A percentile compares a stretch with the other conserved stretches of the same genome.
Conservation (phyloP, 2,329 filamentous ascomycete species). For the Ophiostoma novo-ulmi region DNA sequence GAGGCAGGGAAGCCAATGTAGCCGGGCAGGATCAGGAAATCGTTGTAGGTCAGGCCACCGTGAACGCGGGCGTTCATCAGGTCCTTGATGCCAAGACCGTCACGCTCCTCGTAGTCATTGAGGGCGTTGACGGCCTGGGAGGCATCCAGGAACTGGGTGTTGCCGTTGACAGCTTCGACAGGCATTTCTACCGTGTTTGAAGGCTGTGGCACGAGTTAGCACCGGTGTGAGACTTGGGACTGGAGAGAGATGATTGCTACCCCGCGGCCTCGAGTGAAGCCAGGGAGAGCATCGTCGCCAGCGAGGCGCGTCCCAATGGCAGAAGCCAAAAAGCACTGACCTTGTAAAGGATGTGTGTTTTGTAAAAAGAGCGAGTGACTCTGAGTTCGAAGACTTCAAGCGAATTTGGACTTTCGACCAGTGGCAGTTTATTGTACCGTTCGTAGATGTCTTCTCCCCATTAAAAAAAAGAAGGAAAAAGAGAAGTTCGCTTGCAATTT, state of each 20-base stretch:
- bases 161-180: conserved; percentile 49
- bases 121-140: conserved; percentile 73
- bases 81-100: conserved; percentile 82
- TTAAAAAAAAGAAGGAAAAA: conserved; percentile 31
- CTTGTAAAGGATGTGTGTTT: conserved; percentile 11
- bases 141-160: conserved; percentile 63
- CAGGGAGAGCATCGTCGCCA: conserved; percentile 15
- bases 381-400: conserved; percentile 29
- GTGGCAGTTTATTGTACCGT: conserved; percentile 29
- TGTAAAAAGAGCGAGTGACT: conserved; percentile 2
- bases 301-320: neutral
- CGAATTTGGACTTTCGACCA: conserved; percentile 29
- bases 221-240: neutral
- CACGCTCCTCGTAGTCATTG: conserved; percentile 70
- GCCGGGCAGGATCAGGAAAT: conserved; percentile 93
- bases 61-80: conserved; percentile 87
- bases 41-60: conserved; percentile 96
- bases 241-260: neutral
- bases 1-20: conserved; percentile 97
- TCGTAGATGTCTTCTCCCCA: conserved; percentile 31
- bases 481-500: conserved; percentile 15
- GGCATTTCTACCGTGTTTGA: conserved; percentile 51
- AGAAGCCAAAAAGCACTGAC: conserved; percentile 12
- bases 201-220: conserved; percentile 7
- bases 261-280: conserved; percentile 1